Conservation (phyloP, 805 yeast genomes). For the Candida xiaguanensis region DNA sequence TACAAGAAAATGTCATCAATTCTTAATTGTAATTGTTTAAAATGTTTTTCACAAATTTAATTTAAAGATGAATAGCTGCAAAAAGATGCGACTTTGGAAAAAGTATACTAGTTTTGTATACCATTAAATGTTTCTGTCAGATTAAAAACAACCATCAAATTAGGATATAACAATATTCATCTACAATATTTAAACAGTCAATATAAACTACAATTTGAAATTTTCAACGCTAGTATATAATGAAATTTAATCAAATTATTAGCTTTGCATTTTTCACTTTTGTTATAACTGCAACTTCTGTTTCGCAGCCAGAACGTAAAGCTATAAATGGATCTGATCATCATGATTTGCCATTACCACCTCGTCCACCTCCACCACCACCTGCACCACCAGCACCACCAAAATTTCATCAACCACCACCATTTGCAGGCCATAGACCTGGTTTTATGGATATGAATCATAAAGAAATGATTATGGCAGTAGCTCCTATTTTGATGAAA, state of each 20-base stretch:
- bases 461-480: not conserved
- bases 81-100: not conserved
- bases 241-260: conserved; percentile 1
- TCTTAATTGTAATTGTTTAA: not conserved
- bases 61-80: not conserved
- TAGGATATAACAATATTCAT: not conserved
- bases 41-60: not conserved
- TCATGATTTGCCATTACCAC: not conserved
- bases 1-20: not conserved
- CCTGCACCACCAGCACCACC: not conserved
- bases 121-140: too few relatives aligned
- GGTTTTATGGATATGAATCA: not conserved
- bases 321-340: conserved; percentile 1
- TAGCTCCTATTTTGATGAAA: not conserved
- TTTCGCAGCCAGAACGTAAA: not conserved
- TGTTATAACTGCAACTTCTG: not conserved
- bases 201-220: not conserved
- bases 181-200: not conserved
- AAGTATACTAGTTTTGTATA: too few relatives aligned
- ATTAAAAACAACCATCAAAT: too few relatives aligned
- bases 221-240: not conserved
- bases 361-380: not conserved
- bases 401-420: not conserved
- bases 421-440: not conserved
- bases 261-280: not conserved